Conservation (phyloP, 1,284 basidiomycete genomes). For the Anthracocystis walkeri region DNA sequence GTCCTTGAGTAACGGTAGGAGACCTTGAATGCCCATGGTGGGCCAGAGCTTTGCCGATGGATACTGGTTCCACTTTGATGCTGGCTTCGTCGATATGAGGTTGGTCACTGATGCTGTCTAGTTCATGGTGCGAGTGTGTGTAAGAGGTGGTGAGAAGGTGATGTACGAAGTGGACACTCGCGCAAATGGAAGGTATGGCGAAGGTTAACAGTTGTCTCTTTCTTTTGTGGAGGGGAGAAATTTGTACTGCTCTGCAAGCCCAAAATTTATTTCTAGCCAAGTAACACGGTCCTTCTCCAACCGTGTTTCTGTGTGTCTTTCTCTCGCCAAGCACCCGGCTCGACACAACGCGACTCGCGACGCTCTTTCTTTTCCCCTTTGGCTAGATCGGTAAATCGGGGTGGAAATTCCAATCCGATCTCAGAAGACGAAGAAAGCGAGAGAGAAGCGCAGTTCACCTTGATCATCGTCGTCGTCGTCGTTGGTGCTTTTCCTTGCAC, state of each 20-base stretch:
- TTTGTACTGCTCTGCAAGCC: slow-evolving; percentile 13
- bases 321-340: neutral
- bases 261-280: slow-evolving; percentile 6
- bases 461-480: neutral
- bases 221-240: slow-evolving; percentile 7
- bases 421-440: neutral
- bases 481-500: neutral
- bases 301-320: neutral
- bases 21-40: slow-evolving; percentile 83
- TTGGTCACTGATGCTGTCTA: neutral
- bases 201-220: neutral
- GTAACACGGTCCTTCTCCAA: slow-evolving; percentile 15
- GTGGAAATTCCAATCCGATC: neutral
- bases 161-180: neutral
- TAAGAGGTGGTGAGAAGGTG: neutral
- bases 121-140: neutral
- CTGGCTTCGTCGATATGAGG: neutral
- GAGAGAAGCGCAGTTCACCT: too few relatives aligned
- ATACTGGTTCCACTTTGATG: neutral
- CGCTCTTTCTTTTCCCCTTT: neutral
- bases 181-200: too few relatives aligned
- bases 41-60: neutral
- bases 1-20: slow-evolving; percentile 90
- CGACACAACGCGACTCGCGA: slow-evolving; percentile 29
- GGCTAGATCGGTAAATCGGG: slow-evolving; percentile 2